Evolutionary conservation across 2,329 filamentous ascomycete species (phyloP).

Genomic region (Phaeosphaeria sp.): DNA sequence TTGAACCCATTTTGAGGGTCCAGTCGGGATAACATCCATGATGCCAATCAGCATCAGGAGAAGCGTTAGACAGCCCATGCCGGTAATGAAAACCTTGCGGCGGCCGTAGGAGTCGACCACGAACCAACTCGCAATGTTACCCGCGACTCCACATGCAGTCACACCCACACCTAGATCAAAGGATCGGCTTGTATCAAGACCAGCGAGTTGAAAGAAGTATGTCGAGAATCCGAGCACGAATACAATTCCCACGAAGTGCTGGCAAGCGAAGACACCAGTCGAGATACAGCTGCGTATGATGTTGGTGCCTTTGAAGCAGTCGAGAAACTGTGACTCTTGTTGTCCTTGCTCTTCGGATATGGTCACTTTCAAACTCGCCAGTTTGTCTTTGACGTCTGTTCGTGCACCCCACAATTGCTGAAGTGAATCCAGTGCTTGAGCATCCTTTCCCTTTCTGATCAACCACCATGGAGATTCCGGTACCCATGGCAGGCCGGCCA

Average conservation of each 20-base stretch:
- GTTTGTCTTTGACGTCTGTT: conserved; percentile 29
- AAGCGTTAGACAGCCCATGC: conserved; percentile 59
- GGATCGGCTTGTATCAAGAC: conserved; percentile 44
- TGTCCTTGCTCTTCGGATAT: background rate
- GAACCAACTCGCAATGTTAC: conserved; percentile 77
- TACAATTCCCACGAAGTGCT: conserved; percentile 51
- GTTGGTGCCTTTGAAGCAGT: conserved; percentile 81
- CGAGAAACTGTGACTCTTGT: conserved; percentile 60
- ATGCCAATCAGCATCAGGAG: conserved; percentile 81
- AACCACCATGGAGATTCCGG: conserved; percentile 76
- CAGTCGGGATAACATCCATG: conserved; percentile 64
- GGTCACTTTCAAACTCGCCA: background rate
- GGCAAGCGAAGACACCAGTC: conserved; percentile 53
- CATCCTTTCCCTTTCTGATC: conserved; percentile 67
- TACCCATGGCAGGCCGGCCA: conserved; percentile 68
- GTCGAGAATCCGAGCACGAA: conserved; percentile 51
- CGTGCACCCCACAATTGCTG: conserved; percentile 64
- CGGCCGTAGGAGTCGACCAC: conserved; percentile 78
- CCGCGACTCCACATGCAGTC: conserved; percentile 71
- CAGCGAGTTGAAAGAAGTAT: conserved; percentile 54
- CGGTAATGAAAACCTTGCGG: conserved; percentile 73
- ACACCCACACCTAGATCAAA: conserved; percentile 58
- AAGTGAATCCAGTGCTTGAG: conserved; percentile 69
- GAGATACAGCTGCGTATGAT: conserved; percentile 76
- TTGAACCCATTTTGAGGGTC: conserved; percentile 42